These are phyloP conservation scores for Lachancea waltii DNA, from an alignment of 805 yeast genomes.

Conservation along the genomic window DNA sequence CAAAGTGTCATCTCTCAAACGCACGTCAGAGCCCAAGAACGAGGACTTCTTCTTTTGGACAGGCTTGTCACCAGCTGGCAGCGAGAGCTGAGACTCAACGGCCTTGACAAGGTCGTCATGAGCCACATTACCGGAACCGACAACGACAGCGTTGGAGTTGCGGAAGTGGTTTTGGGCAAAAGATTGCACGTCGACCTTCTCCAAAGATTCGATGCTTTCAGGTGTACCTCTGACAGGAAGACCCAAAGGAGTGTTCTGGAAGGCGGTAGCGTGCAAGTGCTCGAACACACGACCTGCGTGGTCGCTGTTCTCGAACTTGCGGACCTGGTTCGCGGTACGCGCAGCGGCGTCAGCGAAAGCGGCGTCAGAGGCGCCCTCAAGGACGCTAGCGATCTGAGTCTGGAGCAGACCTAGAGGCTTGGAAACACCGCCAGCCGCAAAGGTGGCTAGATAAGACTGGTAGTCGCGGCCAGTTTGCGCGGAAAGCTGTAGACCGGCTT, in stretches of 20 bases:
- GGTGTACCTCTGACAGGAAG: conserved; percentile 71
- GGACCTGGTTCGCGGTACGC: conserved; percentile 42
- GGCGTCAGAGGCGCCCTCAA: conserved; percentile 32
- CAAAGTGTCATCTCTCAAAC: conserved; percentile 82
- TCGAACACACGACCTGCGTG: conserved; percentile 52
- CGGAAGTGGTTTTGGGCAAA: conserved; percentile 54
- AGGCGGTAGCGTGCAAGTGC: conserved; percentile 77
- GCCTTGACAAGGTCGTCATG: conserved; percentile 67
- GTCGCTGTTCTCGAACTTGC: conserved; percentile 49
- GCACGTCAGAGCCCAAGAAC: conserved; percentile 80
- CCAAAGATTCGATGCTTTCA: conserved; percentile 55
- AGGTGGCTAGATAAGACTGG: conserved; percentile 54
- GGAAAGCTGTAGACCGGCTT: conserved; percentile 51
- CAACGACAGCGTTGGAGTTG: conserved; percentile 60
- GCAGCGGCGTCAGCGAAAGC: conserved; percentile 44
- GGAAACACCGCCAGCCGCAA: conserved; percentile 37
- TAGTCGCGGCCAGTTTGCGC: conserved; percentile 55
- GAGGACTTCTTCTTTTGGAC: conserved; percentile 45
- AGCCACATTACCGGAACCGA: conserved; percentile 59
- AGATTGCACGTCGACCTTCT: conserved; percentile 48
- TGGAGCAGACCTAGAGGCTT: conserved; percentile 50
- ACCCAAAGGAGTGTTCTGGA: conserved; percentile 78
- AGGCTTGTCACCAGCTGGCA: conserved; percentile 46
- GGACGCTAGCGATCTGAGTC: conserved; percentile 34
- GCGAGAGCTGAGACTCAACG: conserved; percentile 44